Percentiles rank a stretch among this genome's conserved stretches.
Conservation (phyloP, 768 basidiomycete genomes). For the Pleurotus platypus region DNA sequence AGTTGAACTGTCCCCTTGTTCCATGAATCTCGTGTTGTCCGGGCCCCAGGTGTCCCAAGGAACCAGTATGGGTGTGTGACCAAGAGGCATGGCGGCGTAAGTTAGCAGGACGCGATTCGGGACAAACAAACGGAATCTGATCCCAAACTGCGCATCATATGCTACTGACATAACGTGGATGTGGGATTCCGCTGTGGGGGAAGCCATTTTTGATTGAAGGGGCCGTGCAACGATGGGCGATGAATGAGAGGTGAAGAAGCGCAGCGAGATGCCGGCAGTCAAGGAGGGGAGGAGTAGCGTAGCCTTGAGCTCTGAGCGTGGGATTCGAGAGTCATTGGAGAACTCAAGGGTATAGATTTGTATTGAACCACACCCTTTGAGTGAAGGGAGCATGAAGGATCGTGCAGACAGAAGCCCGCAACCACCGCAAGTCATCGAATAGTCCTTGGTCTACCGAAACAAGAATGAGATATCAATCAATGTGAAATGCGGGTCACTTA, state of each 20-base stretch:
- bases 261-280: constrained; percentile 9
- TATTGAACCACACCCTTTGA: constrained; percentile 30
- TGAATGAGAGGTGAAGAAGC: constrained; percentile 25
- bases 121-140: constrained; percentile 10
- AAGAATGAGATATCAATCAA: not conserved
- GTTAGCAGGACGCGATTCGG: constrained; percentile 11
- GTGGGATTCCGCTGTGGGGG: constrained; percentile 13
- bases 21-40: constrained; percentile 11
- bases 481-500: constrained; percentile 21
- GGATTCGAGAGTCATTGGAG: not conserved
- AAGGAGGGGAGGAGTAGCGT: constrained; percentile 14
- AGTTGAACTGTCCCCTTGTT: not conserved
- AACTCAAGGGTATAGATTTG: constrained; percentile 39
- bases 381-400: constrained; percentile 39
- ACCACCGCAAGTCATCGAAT: constrained; percentile 29
- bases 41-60: constrained; percentile 16
- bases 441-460: not conserved
- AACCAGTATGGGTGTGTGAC: not conserved
- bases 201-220: constrained; percentile 20
- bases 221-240: constrained; percentile 27
- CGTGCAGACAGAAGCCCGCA: constrained; percentile 44
- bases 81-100: not conserved
- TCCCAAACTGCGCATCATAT: not conserved
- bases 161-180: constrained; percentile 9
- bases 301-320: constrained; percentile 7